Base-by-base conservation (phyloP, 495 filamentous ascomycete genomes). In the Aspergillus sclerotioniger region DNA sequence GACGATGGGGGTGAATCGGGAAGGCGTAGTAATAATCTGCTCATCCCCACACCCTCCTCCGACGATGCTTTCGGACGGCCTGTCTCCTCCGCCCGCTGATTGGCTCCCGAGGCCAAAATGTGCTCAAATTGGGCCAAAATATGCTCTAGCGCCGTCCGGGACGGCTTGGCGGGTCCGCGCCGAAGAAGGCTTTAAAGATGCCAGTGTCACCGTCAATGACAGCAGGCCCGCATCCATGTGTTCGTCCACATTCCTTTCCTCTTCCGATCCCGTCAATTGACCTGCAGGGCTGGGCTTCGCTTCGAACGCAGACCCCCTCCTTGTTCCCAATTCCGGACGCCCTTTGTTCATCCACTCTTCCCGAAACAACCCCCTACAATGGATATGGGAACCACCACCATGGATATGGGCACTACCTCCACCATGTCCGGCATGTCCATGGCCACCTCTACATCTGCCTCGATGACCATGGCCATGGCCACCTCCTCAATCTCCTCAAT, bases 51-150 rank as follows among this genome's bases (percentile, higher is more conserved):
- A 57, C 32, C 54, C 17, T 9, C 9, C 10, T 6, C 17, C 6
- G 8, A 13, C 46, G 54, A 32, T 56, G 54, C 20, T 56, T 56
- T 56, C 54, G 46, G 54, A 19, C 12, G 15, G 28, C 16, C 37
- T 59, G 39, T 12, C 6, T 6, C n/a, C 8, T 5, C 6, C 12
- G 47, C 17, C 19, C 43, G 3, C 46, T 57, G 53, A 45, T 61
- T 61, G 59, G 59, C 21, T 20, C 9, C 6, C 0, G 19, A 13
- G 12, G 2, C 20, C 6, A 48, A 56, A 61, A 60, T 49, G 46
- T 60, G 58, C 58, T 55, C 58, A 44, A 49, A 21, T 16, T 17
- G n/a, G 54, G n/a, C 44, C 41, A 53, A 56, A 60, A 59, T 47
- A 32, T 59, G 57, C 57, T 54, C 57, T 43, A 48, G 31, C 33